Evolutionary conservation across 352 stramenopile species (phyloP).

Genomic region (Phytophthora sp.): DNA sequence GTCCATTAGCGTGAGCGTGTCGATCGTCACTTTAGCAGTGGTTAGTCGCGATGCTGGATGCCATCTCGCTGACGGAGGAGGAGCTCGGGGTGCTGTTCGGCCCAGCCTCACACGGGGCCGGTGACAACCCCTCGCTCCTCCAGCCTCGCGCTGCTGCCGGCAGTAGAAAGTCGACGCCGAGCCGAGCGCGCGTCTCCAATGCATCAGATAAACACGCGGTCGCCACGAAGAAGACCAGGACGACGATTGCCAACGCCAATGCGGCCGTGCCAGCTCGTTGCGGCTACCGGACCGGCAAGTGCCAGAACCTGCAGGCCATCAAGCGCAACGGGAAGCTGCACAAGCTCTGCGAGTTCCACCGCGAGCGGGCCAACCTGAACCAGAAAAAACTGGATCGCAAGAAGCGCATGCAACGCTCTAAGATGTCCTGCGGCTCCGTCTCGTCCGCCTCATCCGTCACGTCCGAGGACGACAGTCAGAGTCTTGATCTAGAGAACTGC

Average conservation of each 20-base stretch:
- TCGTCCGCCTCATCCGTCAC: constrained; percentile 38
- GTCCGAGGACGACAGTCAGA: constrained; percentile 47
- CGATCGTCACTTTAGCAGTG: neutral
- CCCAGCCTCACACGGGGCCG: constrained; percentile 26
- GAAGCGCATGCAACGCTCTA: constrained; percentile 70
- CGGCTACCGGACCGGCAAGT: constrained; percentile 85
- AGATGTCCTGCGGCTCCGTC: constrained; percentile 42
- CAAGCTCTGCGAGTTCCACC: constrained; percentile 88
- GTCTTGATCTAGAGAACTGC: constrained; percentile 27
- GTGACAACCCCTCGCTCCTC: neutral
- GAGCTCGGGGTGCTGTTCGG: constrained; percentile 41
- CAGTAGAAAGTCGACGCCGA: constrained; percentile 18
- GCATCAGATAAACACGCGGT: constrained; percentile 18
- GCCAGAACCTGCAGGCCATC: constrained; percentile 76
- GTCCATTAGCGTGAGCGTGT: too few relatives aligned
- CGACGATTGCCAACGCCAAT: neutral
- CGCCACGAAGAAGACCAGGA: constrained; percentile 13
- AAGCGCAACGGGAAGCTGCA: constrained; percentile 87
- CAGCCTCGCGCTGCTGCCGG: neutral
- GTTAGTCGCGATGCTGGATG: constrained; percentile 27
- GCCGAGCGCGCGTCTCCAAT: constrained; percentile 12
- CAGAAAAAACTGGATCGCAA: constrained; percentile 89
- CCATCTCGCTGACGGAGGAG: constrained; percentile 37
- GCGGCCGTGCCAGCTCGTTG: constrained; percentile 48
- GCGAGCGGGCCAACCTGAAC: constrained; percentile 85